These are phyloP conservation scores for Platanthera zijinensis DNA, from an alignment of 106 monocot genomes.

Conservation along the genomic window DNA sequence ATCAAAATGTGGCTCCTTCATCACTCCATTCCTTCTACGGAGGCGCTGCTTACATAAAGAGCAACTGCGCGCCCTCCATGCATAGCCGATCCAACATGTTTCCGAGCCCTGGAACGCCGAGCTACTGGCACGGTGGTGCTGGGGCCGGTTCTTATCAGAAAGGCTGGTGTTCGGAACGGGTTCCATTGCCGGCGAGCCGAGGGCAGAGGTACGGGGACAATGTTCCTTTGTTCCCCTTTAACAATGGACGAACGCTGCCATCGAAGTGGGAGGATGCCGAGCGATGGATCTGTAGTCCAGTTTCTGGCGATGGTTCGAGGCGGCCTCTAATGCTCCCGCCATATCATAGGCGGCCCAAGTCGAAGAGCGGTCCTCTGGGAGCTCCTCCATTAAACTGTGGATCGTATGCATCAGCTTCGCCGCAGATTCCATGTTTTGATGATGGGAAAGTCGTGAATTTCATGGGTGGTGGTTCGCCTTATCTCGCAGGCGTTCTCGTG, in stretches of 20 bases:
- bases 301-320: constrained; percentile 45
- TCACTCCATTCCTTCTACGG: constrained; percentile 35
- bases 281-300: constrained; percentile 88
- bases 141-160: constrained; percentile 30
- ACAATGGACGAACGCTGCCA: constrained; percentile 59
- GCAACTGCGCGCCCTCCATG: constrained; percentile 23
- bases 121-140: constrained; percentile 31
- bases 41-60: constrained; percentile 24
- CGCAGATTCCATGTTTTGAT: constrained; percentile 40
- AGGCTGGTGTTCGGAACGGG: constrained; percentile 68
- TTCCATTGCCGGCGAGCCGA: constrained; percentile 33
- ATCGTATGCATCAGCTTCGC: constrained; percentile 29
- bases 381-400: constrained; percentile 21
- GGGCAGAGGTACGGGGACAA: constrained; percentile 27
- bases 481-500: constrained; percentile 59
- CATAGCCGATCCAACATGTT: constrained; percentile 38
- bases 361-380: constrained; percentile 88
- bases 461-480: constrained; percentile 39
- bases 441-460: constrained; percentile 37
- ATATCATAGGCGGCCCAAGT: constrained; percentile 71
- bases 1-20: constrained; percentile 24
- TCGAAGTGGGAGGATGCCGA: constrained; percentile 99
- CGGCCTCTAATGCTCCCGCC: constrained; percentile 21
- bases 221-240: constrained; percentile 41
- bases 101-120: constrained; percentile 67